These are phyloP conservation scores for Aspergillus affinis DNA, from an alignment of 495 filamentous ascomycete genomes.

Conservation along the genomic window DNA sequence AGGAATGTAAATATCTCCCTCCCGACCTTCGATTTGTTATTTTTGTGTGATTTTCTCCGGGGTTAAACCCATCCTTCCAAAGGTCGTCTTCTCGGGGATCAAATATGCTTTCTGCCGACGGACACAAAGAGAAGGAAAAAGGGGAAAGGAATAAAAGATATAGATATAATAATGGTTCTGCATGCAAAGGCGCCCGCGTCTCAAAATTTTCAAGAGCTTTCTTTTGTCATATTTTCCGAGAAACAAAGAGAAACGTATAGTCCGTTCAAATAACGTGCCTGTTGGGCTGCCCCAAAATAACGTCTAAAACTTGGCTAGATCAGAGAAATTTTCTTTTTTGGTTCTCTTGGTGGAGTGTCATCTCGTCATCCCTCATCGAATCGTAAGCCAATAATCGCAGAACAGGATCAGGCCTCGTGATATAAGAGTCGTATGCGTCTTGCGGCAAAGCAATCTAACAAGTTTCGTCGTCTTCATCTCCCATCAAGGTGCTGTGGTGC, in stretches of 20 bases:
- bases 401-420: conserved; percentile 46
- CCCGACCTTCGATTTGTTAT: conserved; percentile 34
- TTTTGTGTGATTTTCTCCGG: conserved; percentile 18
- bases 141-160: conserved; percentile 26
- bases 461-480: conserved; percentile 33
- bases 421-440: conserved; percentile 49
- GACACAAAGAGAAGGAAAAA: conserved; percentile 17
- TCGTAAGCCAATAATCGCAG: conserved; percentile 51
- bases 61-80: not conserved
- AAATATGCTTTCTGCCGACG: conserved; percentile 21
- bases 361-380: conserved; percentile 59
- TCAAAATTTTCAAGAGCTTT: conserved; percentile 25
- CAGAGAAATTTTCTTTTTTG: conserved; percentile 47
- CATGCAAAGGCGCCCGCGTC: conserved; percentile 42
- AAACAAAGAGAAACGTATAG: conserved; percentile 31
- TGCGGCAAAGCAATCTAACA: conserved; percentile 48
- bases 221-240: conserved; percentile 23
- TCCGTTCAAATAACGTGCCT: conserved; percentile 38
- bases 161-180: conserved; percentile 34
- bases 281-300: conserved; percentile 51
- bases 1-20: not conserved
- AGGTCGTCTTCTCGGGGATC: conserved; percentile 13
- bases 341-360: conserved; percentile 44
- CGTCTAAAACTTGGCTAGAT: conserved; percentile 51
- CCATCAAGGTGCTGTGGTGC: conserved; percentile 19